phyloP scores from a whole-genome alignment of 768 basidiomycete species.

The Russula ochroleuca region DNA sequence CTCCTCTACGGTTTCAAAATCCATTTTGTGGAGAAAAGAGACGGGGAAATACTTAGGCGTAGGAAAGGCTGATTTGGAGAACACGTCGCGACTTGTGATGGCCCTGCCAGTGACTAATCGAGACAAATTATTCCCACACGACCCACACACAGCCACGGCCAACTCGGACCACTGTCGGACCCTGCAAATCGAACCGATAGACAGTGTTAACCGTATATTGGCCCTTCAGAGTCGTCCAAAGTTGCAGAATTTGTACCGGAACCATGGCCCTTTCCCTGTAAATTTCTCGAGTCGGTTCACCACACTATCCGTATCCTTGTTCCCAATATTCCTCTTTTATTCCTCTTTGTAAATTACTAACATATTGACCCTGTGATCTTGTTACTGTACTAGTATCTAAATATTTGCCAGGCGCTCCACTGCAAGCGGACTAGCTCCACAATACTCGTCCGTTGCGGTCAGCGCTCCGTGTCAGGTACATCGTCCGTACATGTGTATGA shows the following conservation, averaged over 20 bases:
- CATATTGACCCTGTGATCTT: not conserved
- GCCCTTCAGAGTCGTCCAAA: not conserved
- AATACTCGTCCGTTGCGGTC: not conserved
- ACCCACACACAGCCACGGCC: too few species aligned
- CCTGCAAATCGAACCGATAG: not conserved
- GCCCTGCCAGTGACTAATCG: not conserved
- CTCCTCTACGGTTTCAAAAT: constrained; percentile 97
- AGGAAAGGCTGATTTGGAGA: constrained; percentile 10
- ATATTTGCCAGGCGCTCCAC: constrained; percentile 4
- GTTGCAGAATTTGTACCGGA: not conserved
- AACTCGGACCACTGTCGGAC: not conserved
- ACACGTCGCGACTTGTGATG: constrained; percentile 24
- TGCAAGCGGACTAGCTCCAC: constrained; percentile 14
- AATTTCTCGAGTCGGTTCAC: not conserved
- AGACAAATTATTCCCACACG: constrained; percentile 16
- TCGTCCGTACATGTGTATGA: too few species aligned
- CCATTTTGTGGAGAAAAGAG: constrained; percentile 36
- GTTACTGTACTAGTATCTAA: constrained; percentile 3
- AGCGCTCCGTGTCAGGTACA: constrained; percentile 24
- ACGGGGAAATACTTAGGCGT: not conserved
- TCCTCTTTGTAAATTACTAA: not conserved
- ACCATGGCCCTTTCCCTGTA: constrained; percentile 1
- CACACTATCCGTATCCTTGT: not conserved
- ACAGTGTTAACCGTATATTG: not conserved
- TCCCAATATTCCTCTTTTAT: constrained; percentile 13